Conservation (phyloP, 176 grass and related monocot species). For the Calamus simplicifolius region DNA sequence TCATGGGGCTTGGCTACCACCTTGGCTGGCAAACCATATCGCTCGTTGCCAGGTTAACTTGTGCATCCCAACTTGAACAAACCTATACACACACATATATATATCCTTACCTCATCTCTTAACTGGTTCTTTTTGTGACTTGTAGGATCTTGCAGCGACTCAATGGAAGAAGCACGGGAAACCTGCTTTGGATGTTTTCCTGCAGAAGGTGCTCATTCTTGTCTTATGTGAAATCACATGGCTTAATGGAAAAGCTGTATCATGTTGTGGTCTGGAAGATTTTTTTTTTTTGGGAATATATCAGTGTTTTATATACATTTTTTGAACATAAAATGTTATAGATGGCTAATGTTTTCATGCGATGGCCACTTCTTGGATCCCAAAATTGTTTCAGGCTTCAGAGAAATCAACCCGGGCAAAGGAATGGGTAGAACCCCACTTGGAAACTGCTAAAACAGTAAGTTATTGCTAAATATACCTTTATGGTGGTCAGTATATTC, state of each 20-base stretch:
- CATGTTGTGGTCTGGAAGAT: neutral
- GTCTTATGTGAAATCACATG: too few species aligned
- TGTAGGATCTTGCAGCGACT: constrained; percentile 14
- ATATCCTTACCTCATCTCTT: neutral
- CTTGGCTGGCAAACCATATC: constrained; percentile 23
- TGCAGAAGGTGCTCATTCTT: constrained; percentile 1
- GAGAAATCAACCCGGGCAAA: constrained; percentile 9
- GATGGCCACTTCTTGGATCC: neutral
- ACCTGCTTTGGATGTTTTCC: constrained; percentile 13
- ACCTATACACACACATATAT: neutral
- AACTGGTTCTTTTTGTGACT: neutral
- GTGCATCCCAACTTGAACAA: neutral
- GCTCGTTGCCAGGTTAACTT: constrained; percentile 30
- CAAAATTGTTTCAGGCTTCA: constrained; percentile 12
- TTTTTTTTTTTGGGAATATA: too few species aligned
- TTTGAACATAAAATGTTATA: too few species aligned
- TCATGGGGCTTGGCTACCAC: constrained; percentile 40
- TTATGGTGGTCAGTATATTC: neutral
- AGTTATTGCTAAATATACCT: neutral
- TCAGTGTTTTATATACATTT: too few species aligned
- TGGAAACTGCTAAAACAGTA: constrained; percentile 16
- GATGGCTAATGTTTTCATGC: too few species aligned
- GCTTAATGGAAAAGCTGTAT: neutral
- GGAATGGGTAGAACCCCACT: constrained; percentile 16
- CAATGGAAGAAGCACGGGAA: constrained; percentile 6